These are phyloP conservation scores for Phytophthora pinifolia DNA, from an alignment of 352 stramenopile genomes.

Conservation along the genomic window DNA sequence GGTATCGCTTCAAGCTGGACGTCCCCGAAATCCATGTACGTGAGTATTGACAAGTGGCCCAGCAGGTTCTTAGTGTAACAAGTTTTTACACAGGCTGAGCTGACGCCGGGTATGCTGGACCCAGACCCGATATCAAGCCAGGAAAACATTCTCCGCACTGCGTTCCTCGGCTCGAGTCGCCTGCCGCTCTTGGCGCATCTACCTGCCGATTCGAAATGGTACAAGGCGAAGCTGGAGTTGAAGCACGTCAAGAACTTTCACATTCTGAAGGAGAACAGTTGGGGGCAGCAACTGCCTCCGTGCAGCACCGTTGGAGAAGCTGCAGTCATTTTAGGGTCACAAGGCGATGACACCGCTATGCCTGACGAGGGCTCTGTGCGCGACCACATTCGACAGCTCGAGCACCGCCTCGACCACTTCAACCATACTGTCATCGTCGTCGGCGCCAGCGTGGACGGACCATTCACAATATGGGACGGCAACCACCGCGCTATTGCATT, in stretches of 20 bases:
- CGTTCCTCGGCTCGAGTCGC: slow-evolving; percentile 30
- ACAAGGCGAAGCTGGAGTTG: slow-evolving; percentile 24
- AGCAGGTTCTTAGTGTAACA: slow-evolving; percentile 5
- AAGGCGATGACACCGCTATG: neutral
- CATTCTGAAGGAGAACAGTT: slow-evolving; percentile 36
- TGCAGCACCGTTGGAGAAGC: slow-evolving; percentile 29
- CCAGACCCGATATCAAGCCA: slow-evolving; percentile 17
- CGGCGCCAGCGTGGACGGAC: slow-evolving; percentile 20
- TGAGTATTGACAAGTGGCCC: neutral
- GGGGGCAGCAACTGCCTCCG: slow-evolving; percentile 23
- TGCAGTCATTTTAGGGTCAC: slow-evolving; percentile 8
- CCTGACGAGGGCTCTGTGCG: slow-evolving; percentile 6
- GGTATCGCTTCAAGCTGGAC: slow-evolving; percentile 36
- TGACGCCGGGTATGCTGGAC: slow-evolving; percentile 25
- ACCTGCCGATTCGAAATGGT: slow-evolving; percentile 30
- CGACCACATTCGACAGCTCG: slow-evolving; percentile 26
- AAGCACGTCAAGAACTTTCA: slow-evolving; percentile 22
- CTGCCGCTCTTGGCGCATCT: slow-evolving; percentile 35
- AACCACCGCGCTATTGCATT: slow-evolving; percentile 39
- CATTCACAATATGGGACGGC: slow-evolving; percentile 42
- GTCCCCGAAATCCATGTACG: slow-evolving; percentile 35
- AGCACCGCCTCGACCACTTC: slow-evolving; percentile 31
- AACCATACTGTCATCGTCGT: slow-evolving; percentile 33
- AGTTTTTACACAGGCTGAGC: slow-evolving; percentile 20
- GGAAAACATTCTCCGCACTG: slow-evolving; percentile 32